phyloP scores from a whole-genome alignment of 1,139 yeast species.

The Yamadazyma membranifaciens region DNA sequence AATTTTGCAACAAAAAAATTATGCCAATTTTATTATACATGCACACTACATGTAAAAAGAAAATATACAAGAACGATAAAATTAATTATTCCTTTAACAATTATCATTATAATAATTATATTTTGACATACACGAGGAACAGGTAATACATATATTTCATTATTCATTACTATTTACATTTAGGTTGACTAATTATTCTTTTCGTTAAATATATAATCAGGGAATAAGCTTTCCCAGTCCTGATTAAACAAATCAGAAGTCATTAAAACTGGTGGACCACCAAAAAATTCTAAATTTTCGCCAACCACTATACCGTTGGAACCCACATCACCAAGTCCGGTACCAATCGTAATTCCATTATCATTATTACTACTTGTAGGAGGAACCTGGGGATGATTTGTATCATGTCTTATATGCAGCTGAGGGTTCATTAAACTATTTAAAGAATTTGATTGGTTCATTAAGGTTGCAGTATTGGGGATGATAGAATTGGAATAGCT shows the following conservation, averaged over 20 bases:
- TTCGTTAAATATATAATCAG: constrained; percentile 29
- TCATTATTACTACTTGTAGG: neutral
- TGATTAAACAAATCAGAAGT: constrained; percentile 50
- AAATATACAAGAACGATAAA: no score
- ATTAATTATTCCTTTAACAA: no score
- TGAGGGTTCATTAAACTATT: neutral
- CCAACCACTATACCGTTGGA: constrained; percentile 3
- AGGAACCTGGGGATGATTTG: neutral
- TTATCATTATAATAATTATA: no score
- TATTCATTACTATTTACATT: neutral
- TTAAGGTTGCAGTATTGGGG: neutral
- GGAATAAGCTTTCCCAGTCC: constrained; percentile 52
- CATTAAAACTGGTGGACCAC: constrained; percentile 55
- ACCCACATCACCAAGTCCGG: constrained; percentile 2
- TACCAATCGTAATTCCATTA: neutral
- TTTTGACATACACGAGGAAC: no score
- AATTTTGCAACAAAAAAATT: no score
- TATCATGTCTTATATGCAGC: neutral
- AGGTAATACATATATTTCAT: neutral
- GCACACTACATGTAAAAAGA: no score
- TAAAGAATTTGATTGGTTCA: neutral
- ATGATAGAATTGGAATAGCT: neutral
- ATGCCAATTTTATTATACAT: no score
- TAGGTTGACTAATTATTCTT: constrained; percentile 6
- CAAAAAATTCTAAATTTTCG: constrained; percentile 36